Evolutionary conservation across 257 asterid genomes (phyloP), one percentile per base, ranked within the genome.

Genomic region (Scutellaria baicalensis): DNA sequence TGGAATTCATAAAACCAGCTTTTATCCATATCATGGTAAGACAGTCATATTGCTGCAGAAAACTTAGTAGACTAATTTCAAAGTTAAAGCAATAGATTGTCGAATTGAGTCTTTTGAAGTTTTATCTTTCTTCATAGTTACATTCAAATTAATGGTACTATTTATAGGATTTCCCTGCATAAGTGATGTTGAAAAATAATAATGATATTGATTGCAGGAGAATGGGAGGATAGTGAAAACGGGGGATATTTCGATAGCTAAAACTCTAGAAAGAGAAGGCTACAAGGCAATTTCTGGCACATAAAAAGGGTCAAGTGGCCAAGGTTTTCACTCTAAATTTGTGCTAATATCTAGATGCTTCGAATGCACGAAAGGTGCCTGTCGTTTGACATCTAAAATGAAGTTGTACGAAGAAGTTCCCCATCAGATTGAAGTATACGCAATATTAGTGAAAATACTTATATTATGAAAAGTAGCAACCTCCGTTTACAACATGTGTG

Each of bases 11-110:
- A 68, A 83, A 82, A 77, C 99, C 99, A 21, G 80, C 79, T 43
- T 91, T 80, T 64, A 82, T 91, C 68, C 99, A 94, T 74, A 69
- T 94, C 58, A 94, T 94, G 99, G 99, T 94, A 86, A 84, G 90
- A 79, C 61, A 62, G 23, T 58, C 59, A 44, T 71, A 14, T 63
- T 52, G 44, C 40, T 18, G 64, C 40, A 54, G 48, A 21, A 23
- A 50, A 21, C 0, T 31, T 9, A 8, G 12, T 10, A 40, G 45
- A 11, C 45, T 40, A 7, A 40, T 40, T 40, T 40, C 45, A 27
- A 27, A 27, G 4, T 40, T 40, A 7, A 7, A 40, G 3, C 45
- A 27, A 27, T 27, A 2, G 33, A 40, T 40, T 0, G 13, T 3
- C 33, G 13, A 9, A 9, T 3, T 12, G 4, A 8, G 20, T 23